Evolutionary conservation across 257 asterid species (phyloP), one percentile per base, ranked within the genome.

Genomic region (Nicotiana knightiana): DNA sequence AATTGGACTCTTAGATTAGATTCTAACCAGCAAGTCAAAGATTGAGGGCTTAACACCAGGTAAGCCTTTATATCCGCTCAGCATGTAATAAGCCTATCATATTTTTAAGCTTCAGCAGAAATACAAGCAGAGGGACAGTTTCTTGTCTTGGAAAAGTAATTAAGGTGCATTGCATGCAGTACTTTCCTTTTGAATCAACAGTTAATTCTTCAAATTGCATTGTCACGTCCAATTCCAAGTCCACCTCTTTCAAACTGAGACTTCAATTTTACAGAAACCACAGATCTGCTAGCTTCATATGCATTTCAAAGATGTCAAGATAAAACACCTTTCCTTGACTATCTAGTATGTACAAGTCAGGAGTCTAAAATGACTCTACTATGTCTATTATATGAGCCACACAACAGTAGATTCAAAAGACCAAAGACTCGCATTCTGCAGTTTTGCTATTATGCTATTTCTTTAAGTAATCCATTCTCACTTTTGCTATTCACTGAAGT

Each of bases 11-110:
- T 16, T 16, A 16, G 61, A 55, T 1, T 17, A 4, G n/a, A 39
- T 37, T 68, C 51, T 68, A 24, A 68, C 18, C 18, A 12, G 18
- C 32, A 67, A 8, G 17, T 68, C 57, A 37, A 68, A 68, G 55
- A 68, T 68, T 68, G 55, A 68, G 21, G 77, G 18, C 10, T 6
- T 68, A 67, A 67, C 30, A 17, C 76, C 54, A 35, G 39, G 76
- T 67, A 68, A 68, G 77, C 77, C 77, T 68, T 54, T 68, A 68
- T n/a, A 68, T 39, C 33, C 77, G n/a, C 18, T 21, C 55, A 68
- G 10, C 9, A 68, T 17, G 3, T n/a, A 68, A 10, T 9, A 68
- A 30, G 18, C 55, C 55, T 37, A 39, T 37, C 77, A 68, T 68
- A 68, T 68, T 68, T 68, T 37, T 39, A 68, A 68, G 57, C 55